A percentile compares a stretch with the other conserved stretches of the same genome.
Evolutionary conservation across 73 alveolate species (phyloP).

Genomic region (Paraurostyla sp.): DNA sequence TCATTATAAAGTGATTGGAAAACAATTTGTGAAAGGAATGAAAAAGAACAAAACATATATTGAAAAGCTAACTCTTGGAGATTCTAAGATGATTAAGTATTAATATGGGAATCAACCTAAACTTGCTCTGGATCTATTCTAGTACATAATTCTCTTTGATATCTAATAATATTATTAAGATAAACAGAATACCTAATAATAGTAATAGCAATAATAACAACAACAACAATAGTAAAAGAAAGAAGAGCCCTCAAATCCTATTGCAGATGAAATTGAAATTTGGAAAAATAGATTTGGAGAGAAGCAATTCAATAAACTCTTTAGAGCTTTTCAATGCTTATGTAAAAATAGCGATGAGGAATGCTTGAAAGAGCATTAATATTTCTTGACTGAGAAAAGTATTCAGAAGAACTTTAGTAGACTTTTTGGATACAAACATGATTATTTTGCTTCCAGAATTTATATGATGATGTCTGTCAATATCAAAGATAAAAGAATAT

Average conservation of each 20-base stretch:
- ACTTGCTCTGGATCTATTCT: conserved; percentile 42
- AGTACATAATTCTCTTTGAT: conserved; percentile 37
- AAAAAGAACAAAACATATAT: conserved; percentile 48
- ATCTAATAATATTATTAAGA: conserved; percentile 1
- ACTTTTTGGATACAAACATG: conserved; percentile 56
- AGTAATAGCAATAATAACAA: not conserved
- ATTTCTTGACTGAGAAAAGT: conserved; percentile 40
- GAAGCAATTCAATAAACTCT: not conserved
- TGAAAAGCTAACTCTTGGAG: conserved; percentile 6
- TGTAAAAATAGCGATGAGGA: conserved; percentile 41
- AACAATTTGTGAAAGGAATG: conserved; percentile 14
- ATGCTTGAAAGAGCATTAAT: not conserved
- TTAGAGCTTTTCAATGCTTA: not conserved
- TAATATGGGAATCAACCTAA: conserved; percentile 13
- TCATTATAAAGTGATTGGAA: conserved; percentile 22
- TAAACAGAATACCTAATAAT: not conserved
- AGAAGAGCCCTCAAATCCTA: not conserved
- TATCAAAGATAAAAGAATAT: not conserved
- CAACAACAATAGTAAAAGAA: not conserved
- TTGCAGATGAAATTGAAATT: conserved; percentile 39
- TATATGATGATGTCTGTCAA: not conserved
- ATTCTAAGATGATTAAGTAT: conserved; percentile 13
- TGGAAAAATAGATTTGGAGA: conserved; percentile 41
- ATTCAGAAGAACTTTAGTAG: conserved; percentile 17
- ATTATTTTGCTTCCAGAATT: conserved; percentile 30